phyloP scores from a whole-genome alignment of 169 alveolate genomes.

The Theileria sp. region DNA sequence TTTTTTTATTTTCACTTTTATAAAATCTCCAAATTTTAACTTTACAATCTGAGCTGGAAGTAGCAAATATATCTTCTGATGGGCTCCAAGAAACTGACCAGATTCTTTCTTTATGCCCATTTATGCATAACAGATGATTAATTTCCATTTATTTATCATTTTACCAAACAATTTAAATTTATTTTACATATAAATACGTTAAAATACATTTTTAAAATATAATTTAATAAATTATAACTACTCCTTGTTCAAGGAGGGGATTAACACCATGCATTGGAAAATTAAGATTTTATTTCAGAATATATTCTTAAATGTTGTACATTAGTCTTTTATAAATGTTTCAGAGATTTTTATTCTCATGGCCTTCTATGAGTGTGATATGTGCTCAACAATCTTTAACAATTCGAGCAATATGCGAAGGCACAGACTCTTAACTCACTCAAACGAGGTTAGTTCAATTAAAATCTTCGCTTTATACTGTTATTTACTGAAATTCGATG shows the following conservation, averaged over 20 bases:
- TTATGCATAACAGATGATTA: slow-evolving; percentile 41
- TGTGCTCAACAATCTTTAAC: slow-evolving; percentile 20
- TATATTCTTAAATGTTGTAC: background rate
- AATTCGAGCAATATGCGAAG: slow-evolving; percentile 44
- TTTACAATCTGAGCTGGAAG: slow-evolving; percentile 93
- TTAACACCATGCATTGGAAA: background rate
- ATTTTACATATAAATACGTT: background rate
- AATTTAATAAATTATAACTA: background rate
- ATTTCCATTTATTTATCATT: slow-evolving; percentile 39
- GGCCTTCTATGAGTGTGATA: slow-evolving; percentile 23
- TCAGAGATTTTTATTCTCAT: background rate
- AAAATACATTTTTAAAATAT: background rate
- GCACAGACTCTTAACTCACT: slow-evolving; percentile 31
- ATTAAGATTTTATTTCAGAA: background rate
- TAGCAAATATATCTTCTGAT: slow-evolving; percentile 90
- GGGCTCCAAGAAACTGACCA: slow-evolving; percentile 96
- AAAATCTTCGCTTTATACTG: background rate
- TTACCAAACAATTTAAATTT: background rate
- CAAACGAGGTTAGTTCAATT: slow-evolving; percentile 19
- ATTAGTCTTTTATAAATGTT: background rate
- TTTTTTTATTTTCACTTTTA: background rate
- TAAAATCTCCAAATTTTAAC: slow-evolving; percentile 87
- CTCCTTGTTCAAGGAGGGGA: background rate
- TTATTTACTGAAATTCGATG: background rate
- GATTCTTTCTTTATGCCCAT: slow-evolving; percentile 96